These are phyloP conservation scores for Saturnispora silvae DNA, from an alignment of 805 yeast species.

Conservation along the genomic window DNA sequence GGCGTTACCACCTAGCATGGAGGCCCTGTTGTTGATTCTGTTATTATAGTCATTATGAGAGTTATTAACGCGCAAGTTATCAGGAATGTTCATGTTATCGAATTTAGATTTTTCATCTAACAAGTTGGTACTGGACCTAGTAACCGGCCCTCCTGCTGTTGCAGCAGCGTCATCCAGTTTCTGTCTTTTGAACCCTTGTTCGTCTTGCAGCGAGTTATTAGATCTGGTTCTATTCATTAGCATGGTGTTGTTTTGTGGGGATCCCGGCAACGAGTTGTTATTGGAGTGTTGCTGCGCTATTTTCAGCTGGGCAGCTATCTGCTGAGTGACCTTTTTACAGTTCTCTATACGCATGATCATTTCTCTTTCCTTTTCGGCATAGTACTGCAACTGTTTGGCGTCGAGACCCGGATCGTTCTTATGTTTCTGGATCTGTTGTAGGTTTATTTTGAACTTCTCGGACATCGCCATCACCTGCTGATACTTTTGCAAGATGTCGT, in stretches of 20 bases:
- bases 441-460: constrained; percentile 38
- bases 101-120: constrained; percentile 33
- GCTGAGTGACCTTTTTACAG: constrained; percentile 31
- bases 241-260: constrained; percentile 14
- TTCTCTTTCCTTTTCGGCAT: constrained; percentile 40
- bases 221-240: constrained; percentile 10
- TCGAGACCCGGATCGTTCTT: constrained; percentile 34
- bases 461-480: constrained; percentile 37
- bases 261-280: constrained; percentile 12
- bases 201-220: constrained; percentile 10
- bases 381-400: constrained; percentile 33
- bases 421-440: constrained; percentile 39
- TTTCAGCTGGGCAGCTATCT: constrained; percentile 36
- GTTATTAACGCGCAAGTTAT: constrained; percentile 47
- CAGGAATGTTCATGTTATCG: constrained; percentile 66
- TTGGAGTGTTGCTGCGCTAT: constrained; percentile 18
- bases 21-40: constrained; percentile 60
- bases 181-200: constrained; percentile 4
- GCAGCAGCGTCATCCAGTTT: constrained; percentile 18
- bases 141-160: constrained; percentile 26
- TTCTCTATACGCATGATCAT: constrained; percentile 36
- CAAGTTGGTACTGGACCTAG: constrained; percentile 5
- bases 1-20: constrained; percentile 77
- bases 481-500: constrained; percentile 27
- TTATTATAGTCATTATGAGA: constrained; percentile 51